Evolutionary conservation across 805 yeast species (phyloP).

Genomic region (Candida nitratophila): DNA sequence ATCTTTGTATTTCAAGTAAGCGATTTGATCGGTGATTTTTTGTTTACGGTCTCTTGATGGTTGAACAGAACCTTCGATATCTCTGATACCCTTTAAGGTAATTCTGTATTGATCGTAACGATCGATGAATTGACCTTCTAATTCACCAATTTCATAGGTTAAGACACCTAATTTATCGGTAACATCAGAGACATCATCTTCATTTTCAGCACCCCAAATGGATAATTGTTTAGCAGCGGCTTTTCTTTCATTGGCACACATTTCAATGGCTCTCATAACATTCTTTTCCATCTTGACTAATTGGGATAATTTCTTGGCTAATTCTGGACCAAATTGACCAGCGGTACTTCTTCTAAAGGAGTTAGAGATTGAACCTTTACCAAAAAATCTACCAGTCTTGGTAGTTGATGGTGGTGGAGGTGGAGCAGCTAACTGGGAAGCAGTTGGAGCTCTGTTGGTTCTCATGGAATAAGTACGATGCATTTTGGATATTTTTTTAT

Average conservation of each 20-base stretch:
- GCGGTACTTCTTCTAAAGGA: conserved; percentile 58
- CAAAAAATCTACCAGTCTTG: conserved; percentile 79
- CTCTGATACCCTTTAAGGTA: conserved; percentile 73
- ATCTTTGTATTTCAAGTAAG: conserved; percentile 76
- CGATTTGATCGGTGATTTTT: conserved; percentile 79
- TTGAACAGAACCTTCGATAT: conserved; percentile 82
- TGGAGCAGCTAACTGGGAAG: conserved; percentile 88
- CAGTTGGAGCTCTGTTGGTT: conserved; percentile 94
- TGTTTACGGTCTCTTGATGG: conserved; percentile 84
- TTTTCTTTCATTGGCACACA: conserved; percentile 70
- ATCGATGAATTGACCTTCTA: conserved; percentile 83
- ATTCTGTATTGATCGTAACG: conserved; percentile 81
- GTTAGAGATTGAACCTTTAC: conserved; percentile 58
- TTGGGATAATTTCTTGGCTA: conserved; percentile 65
- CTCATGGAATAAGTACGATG: conserved; percentile 98
- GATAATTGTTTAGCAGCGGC: conserved; percentile 79
- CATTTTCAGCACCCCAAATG: conserved; percentile 82
- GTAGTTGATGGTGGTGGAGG: conserved; percentile 94
- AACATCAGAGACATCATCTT: conserved; percentile 79
- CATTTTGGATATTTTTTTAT: conserved; percentile 50
- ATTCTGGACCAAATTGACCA: conserved; percentile 75
- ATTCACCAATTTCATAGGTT: conserved; percentile 75
- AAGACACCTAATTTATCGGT: conserved; percentile 84
- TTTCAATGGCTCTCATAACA: conserved; percentile 71
- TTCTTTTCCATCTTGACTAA: conserved; percentile 78